Evolutionary conservation across 441 rosid genomes (phyloP).

Genomic region (Capsella rubella): DNA sequence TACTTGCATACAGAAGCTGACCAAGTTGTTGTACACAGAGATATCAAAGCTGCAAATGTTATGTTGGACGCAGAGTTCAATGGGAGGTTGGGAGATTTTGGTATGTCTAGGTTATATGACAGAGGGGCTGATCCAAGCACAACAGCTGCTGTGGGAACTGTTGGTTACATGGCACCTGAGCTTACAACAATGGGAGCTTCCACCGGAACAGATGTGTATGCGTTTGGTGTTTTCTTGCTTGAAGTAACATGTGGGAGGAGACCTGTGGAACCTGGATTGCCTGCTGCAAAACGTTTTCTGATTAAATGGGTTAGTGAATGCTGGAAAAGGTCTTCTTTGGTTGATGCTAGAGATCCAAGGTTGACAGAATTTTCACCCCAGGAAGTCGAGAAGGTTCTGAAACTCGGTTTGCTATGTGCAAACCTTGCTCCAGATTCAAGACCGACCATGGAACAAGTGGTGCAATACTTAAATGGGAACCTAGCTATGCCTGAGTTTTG

Average conservation of each 20-base stretch:
- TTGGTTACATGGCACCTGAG: constrained; percentile 75
- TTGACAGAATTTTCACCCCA: constrained; percentile 41
- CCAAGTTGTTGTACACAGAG: constrained; percentile 75
- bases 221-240: constrained; percentile 72
- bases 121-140: constrained; percentile 53
- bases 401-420: constrained; percentile 51
- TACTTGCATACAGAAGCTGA: constrained; percentile 79
- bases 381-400: constrained; percentile 45
- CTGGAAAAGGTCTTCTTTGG: constrained; percentile 54
- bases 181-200: constrained; percentile 57
- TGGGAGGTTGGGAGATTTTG: constrained; percentile 70
- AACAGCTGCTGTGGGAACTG: constrained; percentile 66
- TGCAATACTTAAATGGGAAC: constrained; percentile 54
- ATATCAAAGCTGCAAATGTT: constrained; percentile 64
- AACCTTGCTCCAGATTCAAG: constrained; percentile 48
- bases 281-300: constrained; percentile 45
- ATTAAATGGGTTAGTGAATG: constrained; percentile 57
- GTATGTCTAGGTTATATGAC: constrained; percentile 66
- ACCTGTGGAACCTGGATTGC: constrained; percentile 49
- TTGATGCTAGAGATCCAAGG: constrained; percentile 56
- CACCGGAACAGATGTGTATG: constrained; percentile 59
- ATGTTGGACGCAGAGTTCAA: constrained; percentile 58
- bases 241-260: constrained; percentile 67
- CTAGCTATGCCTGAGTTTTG: constrained; percentile 49
- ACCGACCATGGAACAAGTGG: constrained; percentile 63